phyloP scores from a whole-genome alignment of 208 protist species.

The Endotrypanum monterogeii region DNA sequence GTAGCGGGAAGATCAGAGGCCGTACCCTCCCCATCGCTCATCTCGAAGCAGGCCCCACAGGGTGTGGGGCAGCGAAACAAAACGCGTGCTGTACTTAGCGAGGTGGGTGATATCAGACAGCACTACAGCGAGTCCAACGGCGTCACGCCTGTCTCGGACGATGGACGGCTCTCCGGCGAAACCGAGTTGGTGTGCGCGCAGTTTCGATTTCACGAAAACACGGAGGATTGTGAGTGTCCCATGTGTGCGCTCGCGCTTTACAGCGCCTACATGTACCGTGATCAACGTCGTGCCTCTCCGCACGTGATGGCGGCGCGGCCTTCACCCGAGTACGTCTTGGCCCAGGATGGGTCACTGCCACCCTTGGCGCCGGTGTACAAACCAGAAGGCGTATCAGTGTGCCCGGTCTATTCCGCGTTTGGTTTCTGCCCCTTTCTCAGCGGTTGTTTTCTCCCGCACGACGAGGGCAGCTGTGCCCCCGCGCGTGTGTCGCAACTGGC shows the following conservation, averaged over 20 bases:
- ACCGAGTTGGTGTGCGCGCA: slow-evolving; percentile 5
- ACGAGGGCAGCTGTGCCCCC: slow-evolving; percentile 16
- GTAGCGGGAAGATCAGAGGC: neutral
- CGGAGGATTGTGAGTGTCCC: slow-evolving; percentile 56
- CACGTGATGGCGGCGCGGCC: slow-evolving; percentile 79
- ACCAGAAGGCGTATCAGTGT: slow-evolving; percentile 35
- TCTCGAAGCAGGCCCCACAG: neutral
- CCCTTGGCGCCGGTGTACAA: slow-evolving; percentile 35
- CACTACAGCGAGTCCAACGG: slow-evolving; percentile 23
- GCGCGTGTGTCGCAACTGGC: slow-evolving; percentile 33
- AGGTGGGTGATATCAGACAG: slow-evolving; percentile 6
- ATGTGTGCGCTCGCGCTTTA: slow-evolving; percentile 73
- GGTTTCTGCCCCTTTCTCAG: slow-evolving; percentile 81
- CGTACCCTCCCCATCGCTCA: neutral
- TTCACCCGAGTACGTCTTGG: slow-evolving; percentile 50
- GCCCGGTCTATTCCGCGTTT: slow-evolving; percentile 69
- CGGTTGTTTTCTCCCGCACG: slow-evolving; percentile 81
- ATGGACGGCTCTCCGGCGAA: slow-evolving; percentile 7
- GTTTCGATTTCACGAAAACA: slow-evolving; percentile 29
- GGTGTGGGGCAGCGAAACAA: neutral
- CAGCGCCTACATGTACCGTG: slow-evolving; percentile 63
- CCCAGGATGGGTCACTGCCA: slow-evolving; percentile 39
- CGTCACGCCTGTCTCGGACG: slow-evolving; percentile 16
- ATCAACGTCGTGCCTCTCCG: slow-evolving; percentile 75
- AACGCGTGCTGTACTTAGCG: neutral